Evolutionary conservation across 148 eudicot genomes (phyloP).

Genomic region (Chenopodium quinoa): DNA sequence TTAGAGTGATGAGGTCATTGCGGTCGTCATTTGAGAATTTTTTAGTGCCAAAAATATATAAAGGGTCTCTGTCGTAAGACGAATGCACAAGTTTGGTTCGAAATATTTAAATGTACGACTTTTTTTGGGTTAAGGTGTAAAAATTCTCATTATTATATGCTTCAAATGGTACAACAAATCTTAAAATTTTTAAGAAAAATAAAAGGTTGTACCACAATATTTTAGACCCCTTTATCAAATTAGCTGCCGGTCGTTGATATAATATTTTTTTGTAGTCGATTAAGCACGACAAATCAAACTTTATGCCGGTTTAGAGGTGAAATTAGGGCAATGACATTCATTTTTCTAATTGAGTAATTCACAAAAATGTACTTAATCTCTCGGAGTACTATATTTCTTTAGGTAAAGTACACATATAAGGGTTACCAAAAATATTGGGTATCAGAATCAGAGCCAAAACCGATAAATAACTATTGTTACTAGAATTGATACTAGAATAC

Average conservation of each 20-base stretch:
- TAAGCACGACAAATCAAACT: not conserved
- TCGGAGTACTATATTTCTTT: too few relatives aligned
- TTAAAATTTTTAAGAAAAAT: not conserved
- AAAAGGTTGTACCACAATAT: not conserved
- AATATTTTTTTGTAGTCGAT: not conserved
- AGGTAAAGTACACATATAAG: too few relatives aligned
- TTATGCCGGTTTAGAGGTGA: not conserved
- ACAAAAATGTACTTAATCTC: too few relatives aligned
- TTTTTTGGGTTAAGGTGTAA: slow-evolving; percentile 3
- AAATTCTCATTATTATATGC: not conserved
- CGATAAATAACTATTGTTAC: too few relatives aligned
- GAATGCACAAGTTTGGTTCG: slow-evolving; percentile 18
- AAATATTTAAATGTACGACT: slow-evolving; percentile 21
- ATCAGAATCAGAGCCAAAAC: too few relatives aligned
- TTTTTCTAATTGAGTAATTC: too few relatives aligned
- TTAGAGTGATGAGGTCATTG: slow-evolving; percentile 28
- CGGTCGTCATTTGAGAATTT: slow-evolving; percentile 25
- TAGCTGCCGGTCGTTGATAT: not conserved
- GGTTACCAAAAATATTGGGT: too few relatives aligned
- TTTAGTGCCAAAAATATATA: not conserved
- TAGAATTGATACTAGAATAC: too few relatives aligned
- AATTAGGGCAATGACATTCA: too few relatives aligned
- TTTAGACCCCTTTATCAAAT: not conserved
- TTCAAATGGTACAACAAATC: not conserved
- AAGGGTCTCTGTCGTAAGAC: slow-evolving; percentile 13